Evolutionary conservation across 352 stramenopile species (phyloP), one percentile per base, ranked within the genome.

Genomic region (Nothophytophthora sp.): DNA sequence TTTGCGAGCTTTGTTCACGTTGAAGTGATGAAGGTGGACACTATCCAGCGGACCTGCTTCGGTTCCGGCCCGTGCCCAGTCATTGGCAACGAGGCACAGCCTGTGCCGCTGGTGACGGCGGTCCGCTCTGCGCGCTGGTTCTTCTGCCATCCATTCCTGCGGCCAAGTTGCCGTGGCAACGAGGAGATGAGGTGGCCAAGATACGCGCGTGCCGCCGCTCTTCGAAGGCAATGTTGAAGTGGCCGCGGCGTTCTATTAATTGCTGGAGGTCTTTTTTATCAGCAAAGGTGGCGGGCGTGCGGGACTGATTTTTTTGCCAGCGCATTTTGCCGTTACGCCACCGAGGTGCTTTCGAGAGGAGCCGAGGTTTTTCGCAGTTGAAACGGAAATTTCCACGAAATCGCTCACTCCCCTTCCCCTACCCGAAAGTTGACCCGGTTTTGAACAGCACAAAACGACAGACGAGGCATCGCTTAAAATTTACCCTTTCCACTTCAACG

Each of bases 381-480:
- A n/a, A 43, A 40, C 39, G 36, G 61, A 75, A 72, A 32, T 69
- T 75, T 75, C 61, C 52, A 60, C 66, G 66, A 75, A 75, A 35
- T 22, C 15, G n/a, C 39, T n/a, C n/a, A n/a, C n/a, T n/a, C n/a
- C n/a, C n/a, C n/a, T n/a, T n/a, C n/a, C n/a, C n/a, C n/a, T n/a
- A n/a, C n/a, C n/a, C n/a, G n/a, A n/a, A n/a, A n/a, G 7, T 12
- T 12, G 27, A 12, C 27, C 27, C 27, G 27, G 27, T 12, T 12
- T 12, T 12, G 6, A 6, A 39, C 33, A 13, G 1, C 10, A 32
- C 27, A n/a, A 32, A 6, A 2, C 20, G 20, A 23, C 43, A 41
- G 22, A 51, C 43, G 33, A 24, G 30, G 30, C 30, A 10, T 2
- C 4, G 5, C 32, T 49, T 23, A 63, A 63, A 61, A 53, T 58